A percentile compares a stretch with the other conserved stretches of the same genome.
phyloP scores from a whole-genome alignment of 1,284 basidiomycete species.

The Butyriboletus regius region DNA sequence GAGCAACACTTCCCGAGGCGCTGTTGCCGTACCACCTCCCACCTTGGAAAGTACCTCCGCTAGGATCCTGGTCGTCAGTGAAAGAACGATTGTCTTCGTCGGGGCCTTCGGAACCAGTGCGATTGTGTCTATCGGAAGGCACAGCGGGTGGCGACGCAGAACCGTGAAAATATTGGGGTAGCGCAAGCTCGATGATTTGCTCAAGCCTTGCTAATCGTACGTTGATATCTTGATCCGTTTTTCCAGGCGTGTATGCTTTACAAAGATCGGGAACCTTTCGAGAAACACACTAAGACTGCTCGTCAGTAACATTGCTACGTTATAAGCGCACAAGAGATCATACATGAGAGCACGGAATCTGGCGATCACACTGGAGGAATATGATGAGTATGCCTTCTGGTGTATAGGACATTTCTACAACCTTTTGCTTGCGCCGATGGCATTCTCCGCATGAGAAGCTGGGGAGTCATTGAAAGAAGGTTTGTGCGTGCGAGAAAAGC shows the following conservation, averaged over 20 bases:
- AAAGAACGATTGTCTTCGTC: constrained; percentile 62
- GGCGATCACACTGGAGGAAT: constrained; percentile 61
- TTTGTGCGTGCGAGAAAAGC: constrained; percentile 2
- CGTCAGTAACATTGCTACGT: constrained; percentile 10
- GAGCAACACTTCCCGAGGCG: constrained; percentile 69
- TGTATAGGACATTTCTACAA: constrained; percentile 22
- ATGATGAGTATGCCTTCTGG: constrained; percentile 16
- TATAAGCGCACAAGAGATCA: constrained; percentile 6
- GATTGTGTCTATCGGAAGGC: constrained; percentile 34
- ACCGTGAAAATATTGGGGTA: constrained; percentile 59
- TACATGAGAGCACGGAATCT: constrained; percentile 74
- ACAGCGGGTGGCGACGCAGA: constrained; percentile 33
- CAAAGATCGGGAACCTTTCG: constrained; percentile 77
- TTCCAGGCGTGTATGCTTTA: constrained; percentile 77
- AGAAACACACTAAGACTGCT: constrained; percentile 54
- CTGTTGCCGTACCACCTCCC: constrained; percentile 80
- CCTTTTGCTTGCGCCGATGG: constrained; percentile 77
- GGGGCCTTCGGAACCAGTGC: constrained; percentile 41
- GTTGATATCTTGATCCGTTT: constrained; percentile 70
- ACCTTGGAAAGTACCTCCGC: constrained; percentile 68
- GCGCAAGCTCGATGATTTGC: constrained; percentile 67
- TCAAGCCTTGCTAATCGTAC: constrained; percentile 65
- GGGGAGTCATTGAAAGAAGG: constrained; percentile 8
- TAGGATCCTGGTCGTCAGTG: constrained; percentile 64
- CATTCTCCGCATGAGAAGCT: constrained; percentile 83